Evolutionary conservation across 2,329 filamentous ascomycete genomes (phyloP), one percentile per base, ranked within the genome.

Genomic region (Beauveria bassiana): DNA sequence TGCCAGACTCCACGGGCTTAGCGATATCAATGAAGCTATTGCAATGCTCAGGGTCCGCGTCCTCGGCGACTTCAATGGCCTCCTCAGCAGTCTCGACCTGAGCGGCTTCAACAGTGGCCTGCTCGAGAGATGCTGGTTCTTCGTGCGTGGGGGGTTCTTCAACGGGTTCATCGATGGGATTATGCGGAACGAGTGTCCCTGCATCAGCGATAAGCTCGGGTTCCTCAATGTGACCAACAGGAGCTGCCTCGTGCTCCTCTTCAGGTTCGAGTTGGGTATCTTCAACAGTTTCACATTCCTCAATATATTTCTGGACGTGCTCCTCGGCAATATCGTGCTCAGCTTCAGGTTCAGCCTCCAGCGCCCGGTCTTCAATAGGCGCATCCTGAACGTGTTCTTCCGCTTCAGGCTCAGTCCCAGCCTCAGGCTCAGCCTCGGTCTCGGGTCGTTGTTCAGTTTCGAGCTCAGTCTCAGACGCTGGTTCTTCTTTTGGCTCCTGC

Each of bases 201-300:
- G 61, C 49, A 6, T 42, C 49, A 20, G 42, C 24, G 42, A 43
- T 5, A 38, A 43, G 42, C 51, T 61, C 50, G n/a, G 57, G n/a
- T 34, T 63, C 61, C n/a, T 49, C 49, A 20, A 52, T 26, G 8
- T 61, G 42, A 8, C 65, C 58, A 9, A 43, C 59, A 1, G 60
- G 22, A 6, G 40, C 47, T 12, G 49, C 28, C 26, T 65, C 54
- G 43, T 62, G 46, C 31, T 62, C 42, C 42, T 65, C 57, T 38
- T 54, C 54, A 34, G 43, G 40, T 40, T 61, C 45, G 18, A 45
- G 22, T 6, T 50, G 55, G 55, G 46, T 40, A 59, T 61, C 50
- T 55, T 68, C 61, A 42, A 67, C 60, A 22, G 61, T 61, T 18
- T 61, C 61, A 5, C 46, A 58, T 31, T 68, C 62, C n/a, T 63